Percentiles rank a stretch among this genome's conserved stretches.
Evolutionary conservation across 305 asterid species (phyloP).

Genomic region (Solanum hybrid): DNA sequence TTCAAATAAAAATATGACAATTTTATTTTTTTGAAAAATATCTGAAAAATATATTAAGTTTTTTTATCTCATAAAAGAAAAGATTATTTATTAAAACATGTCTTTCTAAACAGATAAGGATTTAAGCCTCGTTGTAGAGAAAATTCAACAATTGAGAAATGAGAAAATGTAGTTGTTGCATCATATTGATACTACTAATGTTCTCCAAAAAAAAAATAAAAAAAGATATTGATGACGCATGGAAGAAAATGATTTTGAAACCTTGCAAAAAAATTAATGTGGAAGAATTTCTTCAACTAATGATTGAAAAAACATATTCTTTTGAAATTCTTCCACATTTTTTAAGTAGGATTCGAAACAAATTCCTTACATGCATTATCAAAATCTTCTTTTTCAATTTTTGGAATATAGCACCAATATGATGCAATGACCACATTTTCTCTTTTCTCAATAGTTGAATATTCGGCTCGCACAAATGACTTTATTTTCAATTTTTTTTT

Average conservation of each 20-base stretch:
- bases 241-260: not conserved
- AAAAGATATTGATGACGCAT: not conserved
- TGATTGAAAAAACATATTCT: not conserved
- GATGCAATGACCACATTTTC: not conserved
- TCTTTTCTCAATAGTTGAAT: not conserved
- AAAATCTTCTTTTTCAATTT: too few species aligned
- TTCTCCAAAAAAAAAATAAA: not conserved
- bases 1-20: too few species aligned
- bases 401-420: not conserved
- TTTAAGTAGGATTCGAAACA: not conserved
- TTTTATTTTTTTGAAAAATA: too few species aligned
- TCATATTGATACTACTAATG: not conserved
- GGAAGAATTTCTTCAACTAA: too few species aligned
- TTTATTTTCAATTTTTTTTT: too few species aligned
- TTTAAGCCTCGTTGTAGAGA: not conserved
- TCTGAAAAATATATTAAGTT: too few species aligned
- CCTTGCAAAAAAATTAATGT: not conserved
- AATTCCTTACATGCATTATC: not conserved
- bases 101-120: not conserved
- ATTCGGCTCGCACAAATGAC: not conserved
- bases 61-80: not conserved
- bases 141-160: too few species aligned
- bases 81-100: not conserved
- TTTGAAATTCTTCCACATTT: not conserved
- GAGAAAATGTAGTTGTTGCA: not conserved